Conservation (phyloP, 352 stramenopile genomes). For the Aphanomyces invadans region DNA sequence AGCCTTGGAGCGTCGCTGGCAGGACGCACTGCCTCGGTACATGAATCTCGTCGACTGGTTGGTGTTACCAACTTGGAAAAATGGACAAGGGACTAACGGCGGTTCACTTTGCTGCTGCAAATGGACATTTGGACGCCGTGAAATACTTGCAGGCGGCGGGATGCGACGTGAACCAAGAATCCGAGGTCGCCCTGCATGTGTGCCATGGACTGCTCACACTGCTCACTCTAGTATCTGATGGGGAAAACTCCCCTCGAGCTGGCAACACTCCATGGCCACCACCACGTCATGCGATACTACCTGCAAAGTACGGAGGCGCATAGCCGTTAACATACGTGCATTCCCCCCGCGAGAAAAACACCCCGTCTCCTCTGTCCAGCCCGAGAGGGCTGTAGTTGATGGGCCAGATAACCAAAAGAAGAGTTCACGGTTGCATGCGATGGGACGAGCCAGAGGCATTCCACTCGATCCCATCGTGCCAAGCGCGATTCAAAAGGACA, state of each 20-base stretch:
- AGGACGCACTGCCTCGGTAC: not conserved
- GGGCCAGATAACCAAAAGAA: too few relatives aligned
- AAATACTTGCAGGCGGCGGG: not conserved
- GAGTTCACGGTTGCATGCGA: too few relatives aligned
- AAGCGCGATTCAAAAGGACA: too few relatives aligned
- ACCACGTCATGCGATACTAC: too few relatives aligned
- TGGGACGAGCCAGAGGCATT: too few relatives aligned
- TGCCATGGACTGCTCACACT: not conserved
- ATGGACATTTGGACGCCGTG: not conserved
- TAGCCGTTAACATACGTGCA: too few relatives aligned
- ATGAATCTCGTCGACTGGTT: not conserved
- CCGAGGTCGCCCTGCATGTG: constrained; percentile 6
- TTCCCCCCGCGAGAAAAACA: too few relatives aligned
- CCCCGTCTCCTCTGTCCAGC: too few relatives aligned
- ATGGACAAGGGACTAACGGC: not conserved
- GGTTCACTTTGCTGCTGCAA: constrained; percentile 9
- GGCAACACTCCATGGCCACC: not conserved
- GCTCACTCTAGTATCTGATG: not conserved
- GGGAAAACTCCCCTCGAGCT: not conserved
- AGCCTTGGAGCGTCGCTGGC: not conserved
- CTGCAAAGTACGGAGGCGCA: too few relatives aligned
- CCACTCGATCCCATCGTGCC: too few relatives aligned
- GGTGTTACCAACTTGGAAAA: not conserved
- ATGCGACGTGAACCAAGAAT: not conserved
- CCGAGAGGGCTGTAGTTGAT: too few relatives aligned